Base-by-base conservation (phyloP, 2,329 filamentous ascomycete genomes). In the Arthrobotrys sphaeroides region DNA sequence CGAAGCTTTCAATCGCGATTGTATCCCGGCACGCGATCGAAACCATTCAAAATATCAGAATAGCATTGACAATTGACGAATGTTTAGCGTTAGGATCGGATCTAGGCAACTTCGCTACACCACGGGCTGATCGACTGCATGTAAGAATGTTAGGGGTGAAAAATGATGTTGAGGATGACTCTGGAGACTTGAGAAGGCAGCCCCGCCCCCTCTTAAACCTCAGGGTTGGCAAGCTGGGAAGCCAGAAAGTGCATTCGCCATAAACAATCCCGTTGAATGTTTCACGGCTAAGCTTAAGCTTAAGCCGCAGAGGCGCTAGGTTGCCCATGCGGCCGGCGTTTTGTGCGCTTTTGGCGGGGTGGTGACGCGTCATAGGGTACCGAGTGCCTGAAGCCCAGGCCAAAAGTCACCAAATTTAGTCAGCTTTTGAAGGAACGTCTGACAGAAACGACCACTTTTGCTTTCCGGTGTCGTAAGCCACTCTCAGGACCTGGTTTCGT, bases 391-490 rank as follows among this genome's bases (percentile, higher is more conserved):
- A 12, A 18, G n/a, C 31, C 31, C 59, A n/a, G 36, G 36, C 57
- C 2, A 26, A 61, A 61, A 38, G 38, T 28, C 51, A 42, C 69
- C 62, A 74, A 74, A 68, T 68, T 68, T 68, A 57, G 62, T 42
- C 55, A 68, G 55, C 45, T 43, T 45, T 43, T 18, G 24, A n/a
- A 6, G 12, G 10, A n/a, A 40, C 7, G 33, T n/a, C 18, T 36
- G 6, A 28, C 66, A 45, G 9, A 16, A 18, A 55, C 57, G 26
- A 59, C n/a, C 55, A 33, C 28, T 42, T 26, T 59, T 28, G 22
- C 62, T 42, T 7, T 47, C 24, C 57, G 70, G 24, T 74, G 70
- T 74, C 70, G 70, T 74, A 68, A 74, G 62, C 70, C 24, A 22
- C 55, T 12, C 18, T 26, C 4, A 33, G 13, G 18, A 74, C 62